phyloP scores from a whole-genome alignment of 305 asterid genomes.

The Fraxinus albicans region DNA sequence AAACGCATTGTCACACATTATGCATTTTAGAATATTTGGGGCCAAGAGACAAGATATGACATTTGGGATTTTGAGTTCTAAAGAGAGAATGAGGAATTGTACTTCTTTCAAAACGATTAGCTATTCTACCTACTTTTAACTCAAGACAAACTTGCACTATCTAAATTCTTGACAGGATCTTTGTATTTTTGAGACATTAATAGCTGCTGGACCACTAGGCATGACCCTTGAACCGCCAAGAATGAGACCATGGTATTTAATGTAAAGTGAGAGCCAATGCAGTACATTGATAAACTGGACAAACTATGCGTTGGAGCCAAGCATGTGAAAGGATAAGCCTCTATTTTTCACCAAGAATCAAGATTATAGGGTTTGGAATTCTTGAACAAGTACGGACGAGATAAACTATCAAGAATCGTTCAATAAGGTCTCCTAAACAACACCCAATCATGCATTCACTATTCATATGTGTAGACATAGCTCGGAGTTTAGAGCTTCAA shows the following conservation, averaged over 20 bases:
- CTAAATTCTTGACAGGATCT: slow-evolving; percentile 15
- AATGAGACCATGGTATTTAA: slow-evolving; percentile 22
- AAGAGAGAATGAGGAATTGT: no score
- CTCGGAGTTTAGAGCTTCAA: not conserved
- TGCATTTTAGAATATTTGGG: no score
- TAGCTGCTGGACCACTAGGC: slow-evolving; percentile 29
- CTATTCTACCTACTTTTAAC: not conserved
- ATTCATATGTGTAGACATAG: not conserved
- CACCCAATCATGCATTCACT: not conserved
- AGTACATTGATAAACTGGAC: slow-evolving; percentile 21
- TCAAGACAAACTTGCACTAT: not conserved
- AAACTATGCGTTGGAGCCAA: not conserved
- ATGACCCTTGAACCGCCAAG: slow-evolving; percentile 11
- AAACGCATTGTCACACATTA: no score
- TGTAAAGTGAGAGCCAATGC: slow-evolving; percentile 13
- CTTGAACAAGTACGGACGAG: not conserved
- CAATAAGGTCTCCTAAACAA: not conserved
- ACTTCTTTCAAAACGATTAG: no score
- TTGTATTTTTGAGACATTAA: slow-evolving; percentile 9
- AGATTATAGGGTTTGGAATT: not conserved
- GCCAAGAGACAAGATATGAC: no score
- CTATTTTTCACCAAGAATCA: slow-evolving; percentile 14
- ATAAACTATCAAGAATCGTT: not conserved
- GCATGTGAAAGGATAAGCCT: slow-evolving; percentile 27
- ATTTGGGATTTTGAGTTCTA: no score